A percentile compares a stretch with the other conserved stretches of the same genome.
These are phyloP conservation scores for Naganishia randhawae DNA, from an alignment of 768 basidiomycete species.

Conservation along the genomic window DNA sequence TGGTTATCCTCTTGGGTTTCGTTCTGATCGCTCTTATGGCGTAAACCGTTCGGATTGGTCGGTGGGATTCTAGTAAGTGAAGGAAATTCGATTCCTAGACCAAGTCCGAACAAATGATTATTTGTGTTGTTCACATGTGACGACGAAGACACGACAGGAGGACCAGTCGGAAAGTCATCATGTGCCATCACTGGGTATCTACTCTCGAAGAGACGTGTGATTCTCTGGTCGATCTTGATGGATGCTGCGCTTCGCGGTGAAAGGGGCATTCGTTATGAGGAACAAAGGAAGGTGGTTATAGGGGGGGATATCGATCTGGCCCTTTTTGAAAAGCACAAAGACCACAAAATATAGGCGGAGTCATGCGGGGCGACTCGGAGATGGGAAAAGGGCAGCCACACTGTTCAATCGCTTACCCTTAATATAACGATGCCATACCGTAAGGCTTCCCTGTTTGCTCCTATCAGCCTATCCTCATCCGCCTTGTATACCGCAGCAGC, in stretches of 20 bases:
- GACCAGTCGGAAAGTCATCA: not conserved
- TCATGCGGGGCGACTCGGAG: no score
- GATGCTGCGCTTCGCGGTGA: not conserved
- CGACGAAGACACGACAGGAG: not conserved
- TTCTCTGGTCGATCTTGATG: not conserved
- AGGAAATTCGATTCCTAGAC: slow-evolving; percentile 9
- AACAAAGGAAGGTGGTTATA: not conserved
- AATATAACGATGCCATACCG: not conserved
- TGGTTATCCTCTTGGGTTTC: not conserved
- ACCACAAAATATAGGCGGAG: not conserved
- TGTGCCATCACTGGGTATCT: not conserved
- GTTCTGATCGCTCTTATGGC: not conserved
- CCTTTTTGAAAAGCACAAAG: not conserved
- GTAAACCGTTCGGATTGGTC: not conserved
- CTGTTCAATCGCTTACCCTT: no score
- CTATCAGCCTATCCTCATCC: not conserved
- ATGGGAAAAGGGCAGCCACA: not conserved
- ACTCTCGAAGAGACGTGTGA: not conserved
- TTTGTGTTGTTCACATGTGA: not conserved
- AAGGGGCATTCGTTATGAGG: not conserved
- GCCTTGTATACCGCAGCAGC: not conserved
- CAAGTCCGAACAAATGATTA: not conserved
- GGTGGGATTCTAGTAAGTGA: not conserved
- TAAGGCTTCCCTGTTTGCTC: not conserved
- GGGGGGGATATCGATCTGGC: not conserved